phyloP scores from a whole-genome alignment of 2,329 filamentous ascomycete species.

The Cercospora zeina region DNA sequence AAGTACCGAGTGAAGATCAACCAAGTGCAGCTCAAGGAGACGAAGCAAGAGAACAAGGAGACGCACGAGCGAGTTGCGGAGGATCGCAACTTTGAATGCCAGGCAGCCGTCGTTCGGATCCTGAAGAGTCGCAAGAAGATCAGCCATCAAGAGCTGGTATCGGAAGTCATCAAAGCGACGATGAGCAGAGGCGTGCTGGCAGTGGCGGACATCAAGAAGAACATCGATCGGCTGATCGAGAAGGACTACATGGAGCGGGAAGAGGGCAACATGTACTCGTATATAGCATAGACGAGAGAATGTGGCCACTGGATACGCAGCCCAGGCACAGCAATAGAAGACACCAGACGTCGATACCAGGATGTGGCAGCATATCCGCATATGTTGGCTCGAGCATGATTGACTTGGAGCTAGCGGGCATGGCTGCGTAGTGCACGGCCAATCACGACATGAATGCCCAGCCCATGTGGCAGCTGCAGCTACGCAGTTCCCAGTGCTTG shows the following conservation, averaged over 20 bases:
- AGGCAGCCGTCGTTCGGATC: conserved; percentile 93
- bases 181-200: conserved; percentile 83
- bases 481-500: background rate
- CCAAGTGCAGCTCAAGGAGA: conserved; percentile 96
- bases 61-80: conserved; percentile 87
- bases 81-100: conserved; percentile 92
- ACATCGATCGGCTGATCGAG: conserved; percentile 94
- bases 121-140: conserved; percentile 94
- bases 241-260: conserved; percentile 89
- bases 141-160: conserved; percentile 80
- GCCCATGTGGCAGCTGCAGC: conserved; percentile 5
- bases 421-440: background rate
- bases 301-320: background rate
- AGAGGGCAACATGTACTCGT: conserved; percentile 58
- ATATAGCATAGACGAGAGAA: conserved; percentile 40
- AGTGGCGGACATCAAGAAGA: conserved; percentile 86
- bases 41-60: conserved; percentile 88
- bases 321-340: background rate
- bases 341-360: background rate
- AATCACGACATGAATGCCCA: conserved; percentile 1
- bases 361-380: background rate
- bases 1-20: conserved; percentile 97
- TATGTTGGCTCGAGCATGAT: conserved; percentile 5
- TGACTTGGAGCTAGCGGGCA: conserved; percentile 1
- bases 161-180: conserved; percentile 89